Conservation (phyloP, 441 rosid genomes). For the Rhodomyrtus psidioides region DNA sequence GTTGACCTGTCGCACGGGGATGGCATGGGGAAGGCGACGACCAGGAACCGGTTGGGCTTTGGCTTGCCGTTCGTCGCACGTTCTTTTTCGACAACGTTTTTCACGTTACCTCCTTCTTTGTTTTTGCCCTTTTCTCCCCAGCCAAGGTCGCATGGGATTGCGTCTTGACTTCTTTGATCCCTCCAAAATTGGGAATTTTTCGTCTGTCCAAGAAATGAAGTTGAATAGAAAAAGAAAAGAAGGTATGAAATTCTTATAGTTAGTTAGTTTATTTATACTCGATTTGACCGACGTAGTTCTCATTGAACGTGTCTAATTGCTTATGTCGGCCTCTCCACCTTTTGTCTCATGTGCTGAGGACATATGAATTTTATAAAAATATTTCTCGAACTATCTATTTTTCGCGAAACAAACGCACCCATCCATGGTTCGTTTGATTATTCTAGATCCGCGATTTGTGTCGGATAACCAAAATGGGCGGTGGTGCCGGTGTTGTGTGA, state of each 20-base stretch:
- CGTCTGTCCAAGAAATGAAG: not conserved
- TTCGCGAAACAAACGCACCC: not conserved
- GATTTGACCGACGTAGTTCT: not conserved
- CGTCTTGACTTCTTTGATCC: not conserved
- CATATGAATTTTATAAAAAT: not conserved
- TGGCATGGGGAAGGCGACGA: not conserved
- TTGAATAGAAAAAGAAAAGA: not conserved
- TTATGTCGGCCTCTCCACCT: not conserved
- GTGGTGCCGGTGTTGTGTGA: not conserved
- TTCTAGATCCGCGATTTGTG: not conserved
- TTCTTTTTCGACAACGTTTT: not conserved
- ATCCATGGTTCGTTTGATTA: not conserved
- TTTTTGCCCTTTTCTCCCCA: fast-evolving
- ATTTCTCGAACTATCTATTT: not conserved
- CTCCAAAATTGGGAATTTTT: not conserved
- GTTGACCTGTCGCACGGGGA: not conserved
- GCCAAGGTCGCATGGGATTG: not conserved
- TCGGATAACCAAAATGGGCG: not conserved
- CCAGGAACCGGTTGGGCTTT: no score
- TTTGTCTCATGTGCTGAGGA: not conserved
- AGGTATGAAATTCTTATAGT: not conserved
- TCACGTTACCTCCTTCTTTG: not conserved
- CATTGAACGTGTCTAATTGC: not conserved
- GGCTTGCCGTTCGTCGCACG: not conserved
- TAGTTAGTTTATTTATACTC: not conserved